Base-by-base conservation (phyloP, 2,329 filamentous ascomycete genomes). In the Penicillium sp. region DNA sequence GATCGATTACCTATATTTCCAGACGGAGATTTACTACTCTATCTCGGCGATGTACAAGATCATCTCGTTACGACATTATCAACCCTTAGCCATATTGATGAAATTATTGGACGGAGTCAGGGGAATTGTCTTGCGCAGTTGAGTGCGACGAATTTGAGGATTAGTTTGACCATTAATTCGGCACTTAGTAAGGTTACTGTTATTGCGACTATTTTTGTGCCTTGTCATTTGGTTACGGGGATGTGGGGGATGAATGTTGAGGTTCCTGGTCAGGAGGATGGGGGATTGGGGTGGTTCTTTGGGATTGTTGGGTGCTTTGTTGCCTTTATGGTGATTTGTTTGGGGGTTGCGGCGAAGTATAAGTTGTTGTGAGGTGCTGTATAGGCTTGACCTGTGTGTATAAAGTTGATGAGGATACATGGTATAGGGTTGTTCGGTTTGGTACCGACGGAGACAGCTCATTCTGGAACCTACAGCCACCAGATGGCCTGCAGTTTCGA, bases 11-110 rank as follows among this genome's bases (percentile, higher is more conserved):
- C 90, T 59, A 88, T 97, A 33, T 95, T 93, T 2, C 93, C 94
- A 1, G 89, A 91, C 15, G 93, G 94, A 75, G 93, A 97, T 65
- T 94, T 97, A 50, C 91, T 92, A 27, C 83, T 97, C 65, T 99
- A 97, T 68, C 84, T 99, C 17, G 90, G 90, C 62, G 94, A 99
- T 73, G 96, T 97, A 55, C 94, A 99, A 72, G 94, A 99, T 73
- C 94, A 99, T 80, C 91, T 97, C 36, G 89, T 97, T 44, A 99
- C 94, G 18, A 97, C 97, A 88, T 91, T 95, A 81, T 92, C 89
- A 61, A 97, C 94, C 71, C 75, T 99, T 56, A 83, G 84, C 0
- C 93, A 97, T 68, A 96, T 96, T 61, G 94, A 99, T 71, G 97
- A 97, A 80, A 97, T 99, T 79, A 82, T 97, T 30, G 90, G 88